Conservation (phyloP, 129 eudicot species). For the Tanacetum coccineum region DNA sequence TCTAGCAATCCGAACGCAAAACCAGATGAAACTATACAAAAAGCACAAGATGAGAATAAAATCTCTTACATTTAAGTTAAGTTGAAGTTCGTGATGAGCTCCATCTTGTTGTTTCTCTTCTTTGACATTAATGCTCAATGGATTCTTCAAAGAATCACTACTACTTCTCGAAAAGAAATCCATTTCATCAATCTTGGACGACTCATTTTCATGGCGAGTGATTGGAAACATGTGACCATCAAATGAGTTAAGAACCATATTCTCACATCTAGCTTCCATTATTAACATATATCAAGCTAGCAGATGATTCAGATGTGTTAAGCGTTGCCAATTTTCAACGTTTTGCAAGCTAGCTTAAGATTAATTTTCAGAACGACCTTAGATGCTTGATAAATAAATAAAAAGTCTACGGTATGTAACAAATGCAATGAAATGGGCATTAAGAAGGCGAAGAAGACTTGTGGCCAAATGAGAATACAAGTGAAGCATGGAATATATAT, state of each 20-base stretch:
- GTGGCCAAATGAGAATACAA: conserved; percentile 29
- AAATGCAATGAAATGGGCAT: background rate
- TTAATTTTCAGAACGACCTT: background rate
- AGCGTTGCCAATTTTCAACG: no score
- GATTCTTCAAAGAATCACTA: background rate
- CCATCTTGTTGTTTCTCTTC: conserved; percentile 24
- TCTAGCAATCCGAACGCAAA: background rate
- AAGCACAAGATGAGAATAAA: background rate
- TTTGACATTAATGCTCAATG: conserved; percentile 20
- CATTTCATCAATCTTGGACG: conserved; percentile 28
- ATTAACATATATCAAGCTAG: background rate
- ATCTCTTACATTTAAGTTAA: conserved; percentile 39
- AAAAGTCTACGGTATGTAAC: background rate
- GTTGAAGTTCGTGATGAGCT: conserved; percentile 26
- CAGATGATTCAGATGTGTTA: background rate
- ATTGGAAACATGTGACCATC: conserved; percentile 28
- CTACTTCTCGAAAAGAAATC: conserved; percentile 34
- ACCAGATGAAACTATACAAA: background rate
- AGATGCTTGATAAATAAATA: background rate
- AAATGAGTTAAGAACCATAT: conserved; percentile 25
- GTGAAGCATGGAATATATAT: conserved; percentile 7
- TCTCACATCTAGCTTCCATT: conserved; percentile 23
- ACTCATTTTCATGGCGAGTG: conserved; percentile 9
- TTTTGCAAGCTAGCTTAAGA: background rate
- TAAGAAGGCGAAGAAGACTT: conserved; percentile 29